phyloP scores from a whole-genome alignment of 1,284 basidiomycete species.

The Austroboletus novae-zelandiae region DNA sequence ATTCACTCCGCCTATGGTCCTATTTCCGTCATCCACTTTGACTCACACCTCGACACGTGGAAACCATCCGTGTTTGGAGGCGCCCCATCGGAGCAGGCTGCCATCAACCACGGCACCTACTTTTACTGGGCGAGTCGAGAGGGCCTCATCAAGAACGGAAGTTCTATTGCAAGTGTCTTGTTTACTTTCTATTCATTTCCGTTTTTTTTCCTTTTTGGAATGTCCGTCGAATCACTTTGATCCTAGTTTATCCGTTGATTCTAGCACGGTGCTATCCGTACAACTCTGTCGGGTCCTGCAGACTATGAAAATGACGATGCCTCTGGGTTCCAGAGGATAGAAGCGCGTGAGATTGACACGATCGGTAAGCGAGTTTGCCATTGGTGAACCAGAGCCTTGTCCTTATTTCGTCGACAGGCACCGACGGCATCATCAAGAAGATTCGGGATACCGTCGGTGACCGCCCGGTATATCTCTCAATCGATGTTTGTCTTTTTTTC shows the following conservation, averaged over 20 bases:
- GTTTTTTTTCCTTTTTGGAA: constrained; percentile 7
- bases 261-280: constrained; percentile 78
- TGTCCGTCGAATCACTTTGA: constrained; percentile 45
- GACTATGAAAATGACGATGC: constrained; percentile 70
- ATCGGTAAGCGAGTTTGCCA: constrained; percentile 44
- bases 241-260: constrained; percentile 61
- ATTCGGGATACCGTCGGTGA: constrained; percentile 68
- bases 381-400: too few species aligned
- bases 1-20: constrained; percentile 68
- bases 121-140: constrained; percentile 78
- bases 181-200: constrained; percentile 19
- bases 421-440: constrained; percentile 66
- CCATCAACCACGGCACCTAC: constrained; percentile 75
- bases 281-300: constrained; percentile 66
- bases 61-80: constrained; percentile 71
- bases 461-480: constrained; percentile 69
- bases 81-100: constrained; percentile 62
- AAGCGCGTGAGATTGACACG: constrained; percentile 74
- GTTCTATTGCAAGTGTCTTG: constrained; percentile 75
- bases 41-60: constrained; percentile 76
- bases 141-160: constrained; percentile 71
- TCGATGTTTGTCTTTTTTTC: constrained; percentile 46
- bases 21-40: constrained; percentile 78
- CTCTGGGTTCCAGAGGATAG: constrained; percentile 68
- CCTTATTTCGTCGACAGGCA: constrained; percentile 40